Percentiles rank a stretch among this genome's conserved stretches.
These are phyloP conservation scores for Capsella bursapastoris DNA, from an alignment of 345 rosid species.

Conservation along the genomic window DNA sequence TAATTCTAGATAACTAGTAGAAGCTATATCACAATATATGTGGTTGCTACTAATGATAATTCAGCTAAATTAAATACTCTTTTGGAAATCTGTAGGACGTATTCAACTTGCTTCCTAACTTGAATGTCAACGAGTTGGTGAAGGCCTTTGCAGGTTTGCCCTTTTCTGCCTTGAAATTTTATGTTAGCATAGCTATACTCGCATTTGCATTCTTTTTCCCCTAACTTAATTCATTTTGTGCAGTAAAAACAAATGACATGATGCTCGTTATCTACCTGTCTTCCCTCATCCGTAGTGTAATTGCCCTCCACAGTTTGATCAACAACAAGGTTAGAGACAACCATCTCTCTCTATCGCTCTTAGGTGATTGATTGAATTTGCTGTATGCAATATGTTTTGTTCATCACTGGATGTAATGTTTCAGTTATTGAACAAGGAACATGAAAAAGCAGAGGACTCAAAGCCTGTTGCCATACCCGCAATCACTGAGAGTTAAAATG, in stretches of 20 bases:
- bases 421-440: conserved; percentile 87
- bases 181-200: background rate
- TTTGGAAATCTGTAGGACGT: conserved; percentile 46
- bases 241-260: conserved; percentile 49
- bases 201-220: background rate
- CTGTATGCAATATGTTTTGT: conserved; percentile 5
- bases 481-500: conserved; percentile 28
- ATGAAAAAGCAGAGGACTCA: conserved; percentile 77
- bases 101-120: conserved; percentile 40
- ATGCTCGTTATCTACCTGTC: conserved; percentile 48
- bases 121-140: conserved; percentile 43
- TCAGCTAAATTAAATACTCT: conserved; percentile 5
- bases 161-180: background rate
- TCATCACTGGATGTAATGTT: conserved; percentile 21
- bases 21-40: background rate
- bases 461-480: conserved; percentile 58
- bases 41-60: conserved; percentile 1
- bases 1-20: background rate
- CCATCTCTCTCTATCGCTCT: background rate
- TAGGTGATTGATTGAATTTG: background rate
- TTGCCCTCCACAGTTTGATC: conserved; percentile 91
- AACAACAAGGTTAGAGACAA: conserved; percentile 72
- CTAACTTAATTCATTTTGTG: conserved; percentile 32
- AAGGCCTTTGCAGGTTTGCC: conserved; percentile 71
- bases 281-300: conserved; percentile 47